Base-by-base conservation (phyloP, 2,329 filamentous ascomycete genomes). In the Alternaria hordeiaustralica region DNA sequence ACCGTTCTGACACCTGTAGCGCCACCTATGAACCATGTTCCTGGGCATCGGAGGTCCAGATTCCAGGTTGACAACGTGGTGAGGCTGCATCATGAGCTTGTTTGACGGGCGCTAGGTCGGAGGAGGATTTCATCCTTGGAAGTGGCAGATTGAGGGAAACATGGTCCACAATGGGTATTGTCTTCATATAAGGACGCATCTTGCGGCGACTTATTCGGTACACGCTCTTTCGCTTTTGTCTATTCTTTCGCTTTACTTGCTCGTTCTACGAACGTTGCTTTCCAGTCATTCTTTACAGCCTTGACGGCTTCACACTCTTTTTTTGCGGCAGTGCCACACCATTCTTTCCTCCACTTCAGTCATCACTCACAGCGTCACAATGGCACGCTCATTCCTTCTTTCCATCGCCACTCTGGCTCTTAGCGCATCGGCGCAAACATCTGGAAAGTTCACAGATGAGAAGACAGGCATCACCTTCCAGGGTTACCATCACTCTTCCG, bases 401-500 rank as follows among this genome's bases (percentile, higher is more conserved):
- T 69, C 70, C 41, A 65, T 67, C n/a, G 69, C 71, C 46, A 54
- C 77, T 15, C 67, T 77, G 28, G 73, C 69, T 21, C 64, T 75
- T 28, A 65, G 68, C 55, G 70, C 63, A n/a, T 55, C 64, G 12
- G 75, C 75, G 45, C 76, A 79, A 41, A 65, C 66, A 8, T 70
- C 73, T 8, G 55, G 70, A 2, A 63, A 65, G 6, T 77, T 74
- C 61, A 78, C 73, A 2, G 77, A 79, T 55, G 64, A 69, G 6
- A 76, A 75, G 54, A 78, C 69, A 6, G 74, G 74, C 30, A 79
- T 79, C 60, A 73, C 66, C 6, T 79, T 79, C 75, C 73, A 71
- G 51, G 73, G 71, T 47, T 64, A 68, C 58, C 63, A 79, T 28
- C 69, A 78, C 25, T 68, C 68, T 33, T 81, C 81, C 1, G 82